Evolutionary conservation across 495 filamentous ascomycete species (phyloP), one percentile per base, ranked within the genome.

Genomic region (Penicillium dipodomyicola): DNA sequence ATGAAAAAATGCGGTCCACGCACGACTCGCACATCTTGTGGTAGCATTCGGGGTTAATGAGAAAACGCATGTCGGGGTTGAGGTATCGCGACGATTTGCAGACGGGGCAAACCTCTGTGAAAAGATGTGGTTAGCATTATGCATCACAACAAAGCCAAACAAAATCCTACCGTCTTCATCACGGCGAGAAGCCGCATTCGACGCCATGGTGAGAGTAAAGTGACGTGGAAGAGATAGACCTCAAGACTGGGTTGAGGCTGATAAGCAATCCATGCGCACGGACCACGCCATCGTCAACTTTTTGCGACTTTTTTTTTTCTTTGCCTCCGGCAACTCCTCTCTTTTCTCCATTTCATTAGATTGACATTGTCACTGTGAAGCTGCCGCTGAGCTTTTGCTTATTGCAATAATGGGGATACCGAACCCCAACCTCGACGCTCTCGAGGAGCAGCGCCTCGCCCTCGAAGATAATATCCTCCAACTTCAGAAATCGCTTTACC

Each of bases 21-120:
- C 94, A 97, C 33, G 87, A 89, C 64, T 86, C 83, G 75, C 94
- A 99, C 91, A 99, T 96, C 59, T 89, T 90, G 82, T 99, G 94
- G 80, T 97, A 99, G 82, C 94, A 99, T 77, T 95, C 90, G 17
- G 93, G 89, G 72, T 97, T 96, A 72, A 97, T 90, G 59, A 95
- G 88, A 74, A 99, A 96, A 50, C 82, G 79, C 84, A 99, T 92
- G 75, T 90, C 84, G 22, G 85, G 86, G 77, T 96, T 97, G 67
- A 97, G 85, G 78, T 97, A 97, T 54, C 90, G 89, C 54, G 88
- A 88, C 52, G 90, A 92, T 73, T 96, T 96, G 87, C 94, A 99
- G 63, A 97, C 88, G 43, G 92, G 95, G 75, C 94, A 99, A 68
- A 91, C 88, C 72, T 97, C 91, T 87, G 60, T 30, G 35, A 54